Percentiles rank a stretch among this genome's conserved stretches.
phyloP scores from a whole-genome alignment of 106 monocot species.

The Posidonia australis region DNA sequence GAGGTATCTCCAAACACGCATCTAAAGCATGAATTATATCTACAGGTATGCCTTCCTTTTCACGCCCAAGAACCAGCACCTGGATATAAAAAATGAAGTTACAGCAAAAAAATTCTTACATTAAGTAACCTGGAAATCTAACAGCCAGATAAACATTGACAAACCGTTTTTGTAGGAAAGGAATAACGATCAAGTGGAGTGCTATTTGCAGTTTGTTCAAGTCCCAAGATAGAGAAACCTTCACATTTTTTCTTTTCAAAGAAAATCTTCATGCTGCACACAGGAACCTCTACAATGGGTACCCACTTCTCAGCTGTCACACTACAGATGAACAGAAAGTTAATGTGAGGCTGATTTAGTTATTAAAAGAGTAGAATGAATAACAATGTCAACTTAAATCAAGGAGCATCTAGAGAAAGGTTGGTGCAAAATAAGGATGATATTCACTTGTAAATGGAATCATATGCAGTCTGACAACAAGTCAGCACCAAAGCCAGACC shows the following conservation, averaged over 20 bases:
- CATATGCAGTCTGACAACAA: no score
- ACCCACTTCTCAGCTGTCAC: slow-evolving; percentile 96
- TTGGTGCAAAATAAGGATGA: no score
- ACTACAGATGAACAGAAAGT: slow-evolving; percentile 20
- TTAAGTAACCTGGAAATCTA: no score
- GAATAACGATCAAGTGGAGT: slow-evolving; percentile 52
- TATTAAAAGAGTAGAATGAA: no score
- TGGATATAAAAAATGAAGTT: slow-evolving; percentile 11
- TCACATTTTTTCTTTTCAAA: slow-evolving; percentile 73
- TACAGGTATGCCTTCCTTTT: slow-evolving; percentile 92
- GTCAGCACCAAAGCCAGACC: no score
- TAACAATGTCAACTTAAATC: no score
- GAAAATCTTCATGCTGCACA: slow-evolving; percentile 51
- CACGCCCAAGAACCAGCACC: slow-evolving; percentile 75
- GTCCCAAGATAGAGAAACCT: slow-evolving; percentile 72
- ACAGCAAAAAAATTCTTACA: neutral
- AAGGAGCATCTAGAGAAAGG: no score
- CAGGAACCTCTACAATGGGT: slow-evolving; percentile 85
- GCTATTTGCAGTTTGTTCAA: slow-evolving; percentile 92
- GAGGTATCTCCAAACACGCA: slow-evolving; percentile 85
- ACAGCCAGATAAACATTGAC: neutral
- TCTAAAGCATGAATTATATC: slow-evolving; percentile 81
- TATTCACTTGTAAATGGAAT: no score
- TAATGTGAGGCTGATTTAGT: no score
- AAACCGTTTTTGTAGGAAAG: slow-evolving; percentile 71